Conservation (phyloP, 306 rosid species). For the Castanospermum australe region DNA sequence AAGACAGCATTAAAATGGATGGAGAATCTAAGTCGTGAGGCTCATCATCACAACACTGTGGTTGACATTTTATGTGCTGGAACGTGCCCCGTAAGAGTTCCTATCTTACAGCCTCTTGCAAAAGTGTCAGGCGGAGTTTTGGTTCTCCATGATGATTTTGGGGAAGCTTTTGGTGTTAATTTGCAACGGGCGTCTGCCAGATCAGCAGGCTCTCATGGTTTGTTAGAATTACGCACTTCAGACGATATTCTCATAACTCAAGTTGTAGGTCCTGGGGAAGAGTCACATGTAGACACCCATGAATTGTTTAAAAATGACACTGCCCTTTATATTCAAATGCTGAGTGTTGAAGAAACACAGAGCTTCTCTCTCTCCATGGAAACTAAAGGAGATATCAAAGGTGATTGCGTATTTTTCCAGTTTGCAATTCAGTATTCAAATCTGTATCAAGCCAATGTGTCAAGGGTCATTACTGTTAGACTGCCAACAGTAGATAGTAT, state of each 20-base stretch:
- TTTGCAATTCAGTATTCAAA: conserved; percentile 63
- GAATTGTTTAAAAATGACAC: conserved; percentile 68
- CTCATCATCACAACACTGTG: conserved; percentile 53
- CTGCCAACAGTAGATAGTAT: conserved; percentile 64
- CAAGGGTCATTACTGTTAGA: conserved; percentile 61
- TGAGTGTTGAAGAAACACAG: conserved; percentile 74
- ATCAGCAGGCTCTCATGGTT: conserved; percentile 73
- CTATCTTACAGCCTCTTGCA: conserved; percentile 74
- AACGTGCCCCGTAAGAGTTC: conserved; percentile 74
- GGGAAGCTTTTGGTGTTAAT: conserved; percentile 84
- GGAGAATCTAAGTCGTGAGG: conserved; percentile 66
- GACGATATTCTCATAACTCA: conserved; percentile 67
- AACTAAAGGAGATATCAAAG: conserved; percentile 66
- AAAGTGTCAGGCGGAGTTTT: conserved; percentile 75
- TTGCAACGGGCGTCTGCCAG: conserved; percentile 72
- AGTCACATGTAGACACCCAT: conserved; percentile 65
- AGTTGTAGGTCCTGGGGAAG: conserved; percentile 81
- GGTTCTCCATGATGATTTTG: conserved; percentile 77
- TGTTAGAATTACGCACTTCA: conserved; percentile 65
- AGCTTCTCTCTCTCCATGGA: conserved; percentile 73
- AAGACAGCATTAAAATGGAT: conserved; percentile 68
- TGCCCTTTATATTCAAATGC: conserved; percentile 65
- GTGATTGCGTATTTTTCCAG: conserved; percentile 63
- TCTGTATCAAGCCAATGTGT: conserved; percentile 67
- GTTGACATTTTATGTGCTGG: conserved; percentile 79